These are phyloP conservation scores for Malus fusca DNA, from an alignment of 306 rosid species.

Conservation along the genomic window DNA sequence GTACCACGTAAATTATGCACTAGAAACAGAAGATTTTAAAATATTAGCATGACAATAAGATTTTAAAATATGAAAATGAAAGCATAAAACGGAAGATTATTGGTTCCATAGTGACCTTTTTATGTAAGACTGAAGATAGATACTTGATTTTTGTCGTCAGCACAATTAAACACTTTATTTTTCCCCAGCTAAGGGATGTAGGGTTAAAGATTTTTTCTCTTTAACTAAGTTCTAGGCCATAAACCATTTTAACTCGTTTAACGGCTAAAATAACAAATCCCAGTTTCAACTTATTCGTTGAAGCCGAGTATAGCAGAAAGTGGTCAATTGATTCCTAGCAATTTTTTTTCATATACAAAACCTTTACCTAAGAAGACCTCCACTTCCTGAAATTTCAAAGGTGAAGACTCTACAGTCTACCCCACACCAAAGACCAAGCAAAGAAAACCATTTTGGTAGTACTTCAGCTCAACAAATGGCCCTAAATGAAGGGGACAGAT, in stretches of 20 bases:
- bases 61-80: background rate
- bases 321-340: background rate
- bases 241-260: too few relatives aligned
- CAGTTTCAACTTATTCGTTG: too few relatives aligned
- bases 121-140: constrained; percentile 67
- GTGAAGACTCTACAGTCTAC: background rate
- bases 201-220: too few relatives aligned
- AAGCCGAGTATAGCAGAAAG: too few relatives aligned
- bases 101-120: constrained; percentile 53
- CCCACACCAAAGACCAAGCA: background rate
- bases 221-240: background rate
- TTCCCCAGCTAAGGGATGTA: background rate
- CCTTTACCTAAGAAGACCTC: background rate
- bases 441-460: background rate
- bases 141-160: constrained; percentile 73
- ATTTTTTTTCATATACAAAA: background rate
- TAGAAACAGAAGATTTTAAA: too few relatives aligned
- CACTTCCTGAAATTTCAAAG: background rate
- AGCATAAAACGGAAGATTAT: background rate
- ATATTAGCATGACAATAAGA: background rate
- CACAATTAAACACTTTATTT: background rate
- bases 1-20: background rate
- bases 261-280: too few relatives aligned
- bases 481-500: background rate
- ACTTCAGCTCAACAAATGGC: background rate